Percentiles rank a stretch among this genome's conserved stretches.
Evolutionary conservation across 2,329 filamentous ascomycete genomes (phyloP).

Genomic region (Sporothrix globosa): DNA sequence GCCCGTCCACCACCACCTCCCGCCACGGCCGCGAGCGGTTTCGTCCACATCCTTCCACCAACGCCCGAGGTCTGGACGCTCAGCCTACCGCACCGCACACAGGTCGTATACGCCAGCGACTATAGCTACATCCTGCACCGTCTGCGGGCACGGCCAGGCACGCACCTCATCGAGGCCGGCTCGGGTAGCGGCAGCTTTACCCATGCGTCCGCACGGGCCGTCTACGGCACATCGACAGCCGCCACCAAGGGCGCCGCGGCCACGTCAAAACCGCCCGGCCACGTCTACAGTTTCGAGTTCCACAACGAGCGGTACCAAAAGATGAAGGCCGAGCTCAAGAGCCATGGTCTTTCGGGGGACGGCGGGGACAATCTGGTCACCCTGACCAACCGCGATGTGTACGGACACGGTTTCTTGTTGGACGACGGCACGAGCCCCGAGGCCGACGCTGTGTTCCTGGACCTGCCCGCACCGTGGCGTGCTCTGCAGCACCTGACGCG

Average conservation of each 20-base stretch:
- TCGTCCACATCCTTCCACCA: constrained; percentile 76
- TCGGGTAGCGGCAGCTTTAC: constrained; percentile 84
- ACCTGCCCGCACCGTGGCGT: constrained; percentile 79
- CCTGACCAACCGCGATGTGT: constrained; percentile 79
- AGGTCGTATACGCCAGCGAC: constrained; percentile 85
- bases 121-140: constrained; percentile 83
- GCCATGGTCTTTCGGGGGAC: constrained; percentile 58
- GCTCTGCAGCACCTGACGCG: constrained; percentile 76
- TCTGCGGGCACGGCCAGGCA: constrained; percentile 72
- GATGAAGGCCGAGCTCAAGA: constrained; percentile 69
- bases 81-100: constrained; percentile 77
- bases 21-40: constrained; percentile 56
- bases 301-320: constrained; percentile 72
- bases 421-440: constrained; percentile 60
- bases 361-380: constrained; percentile 60
- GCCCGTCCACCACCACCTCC: constrained; percentile 48
- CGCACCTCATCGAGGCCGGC: constrained; percentile 76
- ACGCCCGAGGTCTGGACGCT: constrained; percentile 83
- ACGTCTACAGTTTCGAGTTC: constrained; percentile 82
- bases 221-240: constrained; percentile 61
- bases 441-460: constrained; percentile 75
- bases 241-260: constrained; percentile 38
- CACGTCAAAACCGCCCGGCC: constrained; percentile 50
- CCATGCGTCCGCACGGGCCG: constrained; percentile 73
- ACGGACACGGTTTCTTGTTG: constrained; percentile 71